Evolutionary conservation across 2,329 filamentous ascomycete species (phyloP).

Genomic region (Orbilia ellipsospora): DNA sequence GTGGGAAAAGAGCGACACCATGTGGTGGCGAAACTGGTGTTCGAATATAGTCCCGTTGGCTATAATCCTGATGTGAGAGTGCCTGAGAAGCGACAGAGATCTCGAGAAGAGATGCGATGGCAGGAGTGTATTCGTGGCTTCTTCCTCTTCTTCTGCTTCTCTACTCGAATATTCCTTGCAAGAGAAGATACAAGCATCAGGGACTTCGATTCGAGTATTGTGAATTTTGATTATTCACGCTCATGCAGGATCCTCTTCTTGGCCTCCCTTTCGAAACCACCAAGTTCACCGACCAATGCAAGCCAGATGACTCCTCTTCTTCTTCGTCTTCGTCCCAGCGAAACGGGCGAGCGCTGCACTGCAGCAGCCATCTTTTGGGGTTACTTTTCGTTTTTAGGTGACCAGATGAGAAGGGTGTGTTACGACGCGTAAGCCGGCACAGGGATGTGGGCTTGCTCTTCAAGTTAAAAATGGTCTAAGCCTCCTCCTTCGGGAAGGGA

Average conservation of each 20-base stretch:
- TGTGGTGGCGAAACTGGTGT: neutral
- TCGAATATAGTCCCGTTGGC: neutral
- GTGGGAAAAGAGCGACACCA: neutral
- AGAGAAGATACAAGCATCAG: constrained; percentile 3
- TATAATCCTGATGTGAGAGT: neutral
- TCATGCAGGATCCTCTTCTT: constrained; percentile 38
- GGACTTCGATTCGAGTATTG: neutral
- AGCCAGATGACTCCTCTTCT: constrained; percentile 38
- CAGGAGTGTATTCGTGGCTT: constrained; percentile 49
- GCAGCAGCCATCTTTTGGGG: too few species aligned
- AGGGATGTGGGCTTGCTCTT: constrained; percentile 27
- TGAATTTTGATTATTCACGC: neutral
- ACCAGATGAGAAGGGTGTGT: constrained; percentile 39
- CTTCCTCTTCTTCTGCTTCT: constrained; percentile 28
- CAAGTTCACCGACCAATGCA: neutral
- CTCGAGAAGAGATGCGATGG: neutral
- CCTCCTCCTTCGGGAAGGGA: constrained; percentile 52
- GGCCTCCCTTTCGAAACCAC: neutral
- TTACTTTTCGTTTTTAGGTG: constrained; percentile 37
- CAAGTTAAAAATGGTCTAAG: constrained; percentile 37
- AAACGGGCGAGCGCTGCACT: neutral
- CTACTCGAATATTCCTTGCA: neutral
- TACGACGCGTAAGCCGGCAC: constrained; percentile 55
- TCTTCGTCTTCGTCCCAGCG: neutral
- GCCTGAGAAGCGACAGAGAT: constrained; percentile 23